Conservation (phyloP, 805 yeast species). For the Metschnikowia reukaufii region DNA sequence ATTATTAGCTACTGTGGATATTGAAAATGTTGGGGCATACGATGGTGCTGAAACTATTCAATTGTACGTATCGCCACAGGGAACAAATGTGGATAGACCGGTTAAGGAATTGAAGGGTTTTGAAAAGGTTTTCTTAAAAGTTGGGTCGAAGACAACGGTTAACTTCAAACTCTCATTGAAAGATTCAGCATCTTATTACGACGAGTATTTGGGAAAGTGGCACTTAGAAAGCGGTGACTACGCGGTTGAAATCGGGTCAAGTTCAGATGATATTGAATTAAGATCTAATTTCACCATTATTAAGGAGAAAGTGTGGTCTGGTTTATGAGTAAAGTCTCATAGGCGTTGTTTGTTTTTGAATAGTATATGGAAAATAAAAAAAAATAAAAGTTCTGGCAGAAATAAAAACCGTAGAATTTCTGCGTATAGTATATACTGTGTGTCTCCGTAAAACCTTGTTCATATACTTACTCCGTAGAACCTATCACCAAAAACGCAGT, state of each 20-base stretch:
- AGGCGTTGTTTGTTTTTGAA: too few relatives aligned
- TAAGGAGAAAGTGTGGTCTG: slow-evolving; percentile 15
- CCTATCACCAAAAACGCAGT: neutral
- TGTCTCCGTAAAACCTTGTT: too few relatives aligned
- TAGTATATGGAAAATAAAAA: too few relatives aligned
- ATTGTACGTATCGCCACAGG: slow-evolving; percentile 44
- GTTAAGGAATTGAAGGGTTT: slow-evolving; percentile 61
- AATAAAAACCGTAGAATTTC: too few relatives aligned
- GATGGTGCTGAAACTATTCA: slow-evolving; percentile 59
- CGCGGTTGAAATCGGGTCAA: slow-evolving; percentile 46
- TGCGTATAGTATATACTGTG: too few relatives aligned
- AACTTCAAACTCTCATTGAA: slow-evolving; percentile 41
- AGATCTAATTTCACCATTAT: slow-evolving; percentile 8
- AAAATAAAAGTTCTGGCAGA: too few relatives aligned
- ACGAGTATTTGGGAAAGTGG: slow-evolving; percentile 51
- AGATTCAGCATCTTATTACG: slow-evolving; percentile 56
- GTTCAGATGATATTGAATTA: slow-evolving; percentile 29
- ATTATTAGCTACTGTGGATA: slow-evolving; percentile 36
- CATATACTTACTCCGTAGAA: neutral
- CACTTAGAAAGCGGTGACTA: slow-evolving; percentile 51
- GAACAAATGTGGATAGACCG: slow-evolving; percentile 49
- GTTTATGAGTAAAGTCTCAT: slow-evolving; percentile 11
- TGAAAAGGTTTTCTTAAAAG: slow-evolving; percentile 45
- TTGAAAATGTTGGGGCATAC: slow-evolving; percentile 48
- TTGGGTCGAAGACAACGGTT: slow-evolving; percentile 45